Evolutionary conservation across 2,329 filamentous ascomycete genomes (phyloP).

Genomic region (Curvularia verruculosa): DNA sequence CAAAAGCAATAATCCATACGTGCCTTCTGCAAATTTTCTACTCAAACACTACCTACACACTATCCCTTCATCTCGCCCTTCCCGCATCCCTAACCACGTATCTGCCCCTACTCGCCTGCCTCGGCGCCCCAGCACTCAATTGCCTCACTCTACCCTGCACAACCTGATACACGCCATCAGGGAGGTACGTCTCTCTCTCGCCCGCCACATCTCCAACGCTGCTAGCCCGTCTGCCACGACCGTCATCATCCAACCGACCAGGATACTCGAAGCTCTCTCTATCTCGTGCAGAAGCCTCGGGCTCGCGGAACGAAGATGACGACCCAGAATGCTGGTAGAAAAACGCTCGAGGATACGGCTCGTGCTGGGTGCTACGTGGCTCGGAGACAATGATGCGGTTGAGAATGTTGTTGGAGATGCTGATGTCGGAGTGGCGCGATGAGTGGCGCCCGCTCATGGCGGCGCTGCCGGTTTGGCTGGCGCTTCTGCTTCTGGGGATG

Average conservation of each 20-base stretch:
- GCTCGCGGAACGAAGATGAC: not conserved
- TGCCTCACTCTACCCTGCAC: constrained; percentile 11
- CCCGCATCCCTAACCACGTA: constrained; percentile 9
- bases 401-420: not conserved
- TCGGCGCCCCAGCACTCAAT: constrained; percentile 1
- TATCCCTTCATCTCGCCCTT: constrained; percentile 1
- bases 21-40: too few relatives aligned
- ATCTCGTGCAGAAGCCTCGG: not conserved
- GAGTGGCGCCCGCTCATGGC: not conserved
- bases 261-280: constrained; percentile 3
- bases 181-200: constrained; percentile 8
- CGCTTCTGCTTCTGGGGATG: not conserved
- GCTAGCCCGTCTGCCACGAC: not conserved
- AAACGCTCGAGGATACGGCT: not conserved
- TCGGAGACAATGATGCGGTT: constrained; percentile 7
- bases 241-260: not conserved
- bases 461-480: not conserved
- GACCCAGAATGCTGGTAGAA: not conserved
- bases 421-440: not conserved
- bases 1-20: not conserved
- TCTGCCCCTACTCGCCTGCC: not conserved
- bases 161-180: constrained; percentile 15
- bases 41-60: not conserved
- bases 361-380: not conserved
- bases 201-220: not conserved